phyloP scores from a whole-genome alignment of 2,329 filamentous ascomycete genomes.

The Colletotrichum sp. region DNA sequence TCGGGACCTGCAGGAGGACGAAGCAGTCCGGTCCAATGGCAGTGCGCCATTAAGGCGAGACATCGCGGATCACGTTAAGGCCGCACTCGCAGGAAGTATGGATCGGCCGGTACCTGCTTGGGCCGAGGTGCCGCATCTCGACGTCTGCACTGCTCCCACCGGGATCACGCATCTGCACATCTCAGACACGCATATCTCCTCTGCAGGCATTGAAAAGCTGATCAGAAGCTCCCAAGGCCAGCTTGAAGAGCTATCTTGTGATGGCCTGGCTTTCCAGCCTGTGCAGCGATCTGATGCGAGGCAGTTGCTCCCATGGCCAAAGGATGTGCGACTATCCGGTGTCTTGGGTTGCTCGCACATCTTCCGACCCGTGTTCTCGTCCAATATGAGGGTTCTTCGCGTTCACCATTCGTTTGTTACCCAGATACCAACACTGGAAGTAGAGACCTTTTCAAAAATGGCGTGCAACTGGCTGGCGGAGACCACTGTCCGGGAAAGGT shows the following conservation, averaged over 20 bases:
- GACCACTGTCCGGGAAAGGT: conserved; percentile 44
- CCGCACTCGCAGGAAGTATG: conserved; percentile 9
- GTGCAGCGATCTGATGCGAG: neutral
- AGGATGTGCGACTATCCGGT: conserved; percentile 41
- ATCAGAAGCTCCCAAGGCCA: conserved; percentile 48
- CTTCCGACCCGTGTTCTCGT: conserved; percentile 57
- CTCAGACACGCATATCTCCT: conserved; percentile 53
- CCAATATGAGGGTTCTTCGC: conserved; percentile 56
- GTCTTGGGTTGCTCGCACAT: conserved; percentile 50
- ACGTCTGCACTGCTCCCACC: conserved; percentile 27
- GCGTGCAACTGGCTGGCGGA: conserved; percentile 49
- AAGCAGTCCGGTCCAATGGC: conserved; percentile 32
- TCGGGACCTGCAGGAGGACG: conserved; percentile 27
- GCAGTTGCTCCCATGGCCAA: conserved; percentile 30
- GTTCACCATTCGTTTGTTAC: conserved; percentile 68
- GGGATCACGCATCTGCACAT: conserved; percentile 61
- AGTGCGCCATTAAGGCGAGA: conserved; percentile 33
- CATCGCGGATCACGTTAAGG: conserved; percentile 34
- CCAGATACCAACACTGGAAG: conserved; percentile 50
- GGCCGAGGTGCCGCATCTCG: conserved; percentile 20
- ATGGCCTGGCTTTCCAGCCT: conserved; percentile 35
- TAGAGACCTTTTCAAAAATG: conserved; percentile 39
- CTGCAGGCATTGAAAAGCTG: conserved; percentile 45
- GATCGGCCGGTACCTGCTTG: neutral
- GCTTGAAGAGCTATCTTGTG: conserved; percentile 59